Evolutionary conservation across 2,329 filamentous ascomycete genomes (phyloP).

Genomic region (Graphilbum fragrans): DNA sequence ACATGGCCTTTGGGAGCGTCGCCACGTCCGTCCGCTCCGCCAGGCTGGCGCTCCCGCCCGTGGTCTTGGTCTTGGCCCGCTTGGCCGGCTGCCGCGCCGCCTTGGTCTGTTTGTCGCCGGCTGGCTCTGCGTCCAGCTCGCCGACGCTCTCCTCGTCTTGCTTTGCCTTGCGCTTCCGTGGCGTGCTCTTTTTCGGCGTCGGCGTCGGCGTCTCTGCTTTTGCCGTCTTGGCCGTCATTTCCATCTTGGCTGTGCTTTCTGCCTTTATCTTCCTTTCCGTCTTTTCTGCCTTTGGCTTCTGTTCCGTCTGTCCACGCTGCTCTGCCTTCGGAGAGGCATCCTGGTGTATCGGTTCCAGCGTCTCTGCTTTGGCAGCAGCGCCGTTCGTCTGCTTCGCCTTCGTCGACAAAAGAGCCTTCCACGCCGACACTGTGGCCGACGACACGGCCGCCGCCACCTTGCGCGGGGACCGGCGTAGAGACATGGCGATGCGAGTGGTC

Average conservation of each 20-base stretch:
- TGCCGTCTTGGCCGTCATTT: background rate
- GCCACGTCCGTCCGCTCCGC: slow-evolving; percentile 51
- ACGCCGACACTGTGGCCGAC: background rate
- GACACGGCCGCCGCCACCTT: background rate
- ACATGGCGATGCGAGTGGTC: too few species aligned
- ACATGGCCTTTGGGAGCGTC: slow-evolving; percentile 58
- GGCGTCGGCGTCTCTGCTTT: background rate
- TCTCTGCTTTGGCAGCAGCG: too few species aligned
- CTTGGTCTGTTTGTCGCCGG: slow-evolving; percentile 13
- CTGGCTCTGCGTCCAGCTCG: slow-evolving; percentile 11
- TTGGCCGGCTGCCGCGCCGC: background rate
- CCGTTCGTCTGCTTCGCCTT: background rate
- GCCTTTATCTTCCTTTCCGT: too few species aligned
- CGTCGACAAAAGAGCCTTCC: background rate
- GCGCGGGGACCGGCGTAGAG: slow-evolving; percentile 7
- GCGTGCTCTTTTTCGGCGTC: background rate
- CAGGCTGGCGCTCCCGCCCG: slow-evolving; percentile 37
- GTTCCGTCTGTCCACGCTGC: too few species aligned
- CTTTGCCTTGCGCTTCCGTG: slow-evolving; percentile 7
- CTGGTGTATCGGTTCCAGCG: too few species aligned
- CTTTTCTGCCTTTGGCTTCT: too few species aligned
- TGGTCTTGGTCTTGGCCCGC: slow-evolving; percentile 30
- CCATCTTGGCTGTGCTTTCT: too few species aligned
- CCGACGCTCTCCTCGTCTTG: slow-evolving; percentile 10
- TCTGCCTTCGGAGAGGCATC: too few species aligned